Evolutionary conservation across 192 early-diverging fungal species (phyloP), one percentile per base, ranked within the genome.

Genomic region (Entomortierella chlamydospora): DNA sequence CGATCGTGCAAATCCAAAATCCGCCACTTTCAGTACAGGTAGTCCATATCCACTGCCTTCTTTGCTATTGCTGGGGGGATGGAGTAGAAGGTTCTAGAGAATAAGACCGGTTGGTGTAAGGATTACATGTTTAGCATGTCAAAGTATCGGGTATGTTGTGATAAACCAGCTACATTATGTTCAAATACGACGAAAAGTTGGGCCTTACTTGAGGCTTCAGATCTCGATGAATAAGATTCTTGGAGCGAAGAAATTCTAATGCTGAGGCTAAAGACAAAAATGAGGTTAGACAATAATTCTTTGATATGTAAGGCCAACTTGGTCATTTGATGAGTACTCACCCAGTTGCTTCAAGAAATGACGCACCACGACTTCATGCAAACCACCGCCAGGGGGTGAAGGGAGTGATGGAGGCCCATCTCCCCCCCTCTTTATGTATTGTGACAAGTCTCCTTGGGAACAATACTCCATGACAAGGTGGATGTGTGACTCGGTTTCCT

Each of bases 381-480:
- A 83, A 4, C 97, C 97, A 34, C 93, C 94, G 61, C 89, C 87
- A 33, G 88, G 90, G 23, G 87, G 85, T 67, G 88, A 84, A 25
- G 84, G 85, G 55, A 87, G 60, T 23, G 83, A 73, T 4, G 86
- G 61, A 31, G 85, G 81, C 5, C 73, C 69, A 49, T 84, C 83
- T 33, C 87, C 86, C 55, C 83, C 85, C 52, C 85, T 82, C 78
- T 94, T 93, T 79, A 99, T 96, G 77, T 92, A 99, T 39, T 87
- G 80, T 13, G 95, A 94, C 13, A 99, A 86, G 69, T 99, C 98
- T 41, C 98, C 98, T 68, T 96, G 68, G n/a, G 91, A 87, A 80
- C 98, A 99, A 67, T 93, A 99, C 81, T 99, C 97, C 97, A 99
- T 98, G 15, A 99, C 87, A 55, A 99, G 85, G 77, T 99, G 94